Percentiles rank a stretch among this genome's conserved stretches.
phyloP scores from a whole-genome alignment of 306 rosid genomes.

The Begonia fuchsioides region DNA sequence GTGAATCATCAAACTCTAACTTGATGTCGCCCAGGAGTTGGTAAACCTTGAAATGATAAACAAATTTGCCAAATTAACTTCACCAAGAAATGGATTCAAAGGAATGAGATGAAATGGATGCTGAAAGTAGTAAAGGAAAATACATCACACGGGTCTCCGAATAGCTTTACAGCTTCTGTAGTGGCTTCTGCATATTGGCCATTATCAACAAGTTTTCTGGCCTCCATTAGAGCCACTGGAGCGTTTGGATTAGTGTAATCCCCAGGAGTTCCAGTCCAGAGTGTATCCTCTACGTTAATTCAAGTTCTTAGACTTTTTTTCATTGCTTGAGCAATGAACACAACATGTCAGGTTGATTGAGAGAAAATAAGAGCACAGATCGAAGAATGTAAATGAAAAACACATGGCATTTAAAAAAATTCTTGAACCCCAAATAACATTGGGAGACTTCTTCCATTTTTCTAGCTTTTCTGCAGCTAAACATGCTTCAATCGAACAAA shows the following conservation, averaged over 20 bases:
- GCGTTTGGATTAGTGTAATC: slow-evolving; percentile 59
- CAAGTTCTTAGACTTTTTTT: background rate
- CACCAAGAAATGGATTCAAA: background rate
- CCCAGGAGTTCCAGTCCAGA: slow-evolving; percentile 83
- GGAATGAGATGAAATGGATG: background rate
- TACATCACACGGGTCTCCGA: slow-evolving; percentile 55
- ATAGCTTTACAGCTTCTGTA: slow-evolving; percentile 46
- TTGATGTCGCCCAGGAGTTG: slow-evolving; percentile 78
- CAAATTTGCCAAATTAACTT: slow-evolving; percentile 7
- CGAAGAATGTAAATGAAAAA: background rate
- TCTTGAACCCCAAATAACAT: too few species aligned
- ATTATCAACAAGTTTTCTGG: slow-evolving; percentile 67
- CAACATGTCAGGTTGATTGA: background rate
- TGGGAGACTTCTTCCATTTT: too few species aligned
- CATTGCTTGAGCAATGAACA: background rate
- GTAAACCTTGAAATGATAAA: slow-evolving; percentile 42
- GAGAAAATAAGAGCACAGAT: background rate
- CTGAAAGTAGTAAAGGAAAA: slow-evolving; percentile 6
- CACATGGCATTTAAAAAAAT: too few species aligned
- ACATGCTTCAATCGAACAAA: too few species aligned
- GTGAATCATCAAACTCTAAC: slow-evolving; percentile 63
- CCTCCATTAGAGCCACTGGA: slow-evolving; percentile 50
- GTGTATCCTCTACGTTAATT: slow-evolving; percentile 55
- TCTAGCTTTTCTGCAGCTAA: too few species aligned
- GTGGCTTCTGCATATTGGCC: slow-evolving; percentile 66